Conservation (phyloP, 2,329 filamentous ascomycete genomes). For the Neospermospora avenae region DNA sequence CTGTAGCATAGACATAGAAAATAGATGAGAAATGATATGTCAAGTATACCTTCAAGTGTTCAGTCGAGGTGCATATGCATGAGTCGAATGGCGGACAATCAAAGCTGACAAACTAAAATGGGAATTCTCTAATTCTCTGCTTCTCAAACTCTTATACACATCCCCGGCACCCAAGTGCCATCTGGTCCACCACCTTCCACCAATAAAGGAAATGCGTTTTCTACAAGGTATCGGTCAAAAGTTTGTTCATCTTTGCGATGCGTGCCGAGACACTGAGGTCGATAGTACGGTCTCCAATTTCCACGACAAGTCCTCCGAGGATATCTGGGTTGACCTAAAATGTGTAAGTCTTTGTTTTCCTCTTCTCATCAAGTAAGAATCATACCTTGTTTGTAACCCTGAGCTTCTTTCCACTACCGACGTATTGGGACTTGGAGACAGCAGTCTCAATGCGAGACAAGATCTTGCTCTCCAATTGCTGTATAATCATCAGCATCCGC, state of each 20-base stretch:
- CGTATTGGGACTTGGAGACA: conserved; percentile 84
- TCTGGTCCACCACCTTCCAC: conserved; percentile 25
- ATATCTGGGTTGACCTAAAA: conserved; percentile 87
- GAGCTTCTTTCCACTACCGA: conserved; percentile 91
- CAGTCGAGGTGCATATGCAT: not conserved
- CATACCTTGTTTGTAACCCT: conserved; percentile 88
- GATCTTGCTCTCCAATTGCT: conserved; percentile 85
- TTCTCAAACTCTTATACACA: conserved; percentile 12
- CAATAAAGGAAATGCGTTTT: conserved; percentile 40
- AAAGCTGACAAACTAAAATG: not conserved
- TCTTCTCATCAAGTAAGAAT: not conserved
- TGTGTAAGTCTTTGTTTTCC: not conserved
- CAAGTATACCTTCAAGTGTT: not conserved
- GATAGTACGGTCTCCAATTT: conserved; percentile 96
- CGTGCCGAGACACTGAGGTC: conserved; percentile 93
- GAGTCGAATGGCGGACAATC: not conserved
- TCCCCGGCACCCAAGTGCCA: not conserved
- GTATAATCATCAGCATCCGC: conserved; percentile 12
- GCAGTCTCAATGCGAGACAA: conserved; percentile 82
- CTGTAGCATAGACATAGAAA: conserved; percentile 10
- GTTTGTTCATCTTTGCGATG: conserved; percentile 99
- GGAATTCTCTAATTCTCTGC: conserved; percentile 9
- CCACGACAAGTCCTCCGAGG: conserved; percentile 87
- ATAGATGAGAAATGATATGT: conserved; percentile 5
- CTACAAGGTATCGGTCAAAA: conserved; percentile 95